These are phyloP conservation scores for Phytopythium sindhum DNA, from an alignment of 352 stramenopile species.

Conservation along the genomic window DNA sequence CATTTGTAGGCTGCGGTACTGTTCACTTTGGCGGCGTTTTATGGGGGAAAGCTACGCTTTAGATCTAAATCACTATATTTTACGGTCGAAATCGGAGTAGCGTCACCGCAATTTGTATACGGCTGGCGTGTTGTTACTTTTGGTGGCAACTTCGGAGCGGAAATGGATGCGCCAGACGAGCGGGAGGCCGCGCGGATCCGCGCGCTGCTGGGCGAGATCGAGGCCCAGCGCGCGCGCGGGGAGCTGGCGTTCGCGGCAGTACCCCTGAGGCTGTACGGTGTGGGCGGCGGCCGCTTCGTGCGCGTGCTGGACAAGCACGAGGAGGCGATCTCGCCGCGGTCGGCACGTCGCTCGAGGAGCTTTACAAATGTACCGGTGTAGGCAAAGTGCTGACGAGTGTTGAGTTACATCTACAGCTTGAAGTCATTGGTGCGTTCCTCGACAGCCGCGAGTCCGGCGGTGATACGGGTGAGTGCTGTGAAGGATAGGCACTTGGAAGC, in stretches of 20 bases:
- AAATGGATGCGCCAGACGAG: conserved; percentile 11
- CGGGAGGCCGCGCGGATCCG: conserved; percentile 30
- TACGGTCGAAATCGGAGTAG: not conserved
- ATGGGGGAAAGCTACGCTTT: not conserved
- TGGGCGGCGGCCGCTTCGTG: conserved; percentile 42
- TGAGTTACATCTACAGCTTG: not conserved
- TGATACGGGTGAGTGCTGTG: not conserved
- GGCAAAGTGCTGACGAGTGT: not conserved
- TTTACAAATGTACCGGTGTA: too few relatives aligned
- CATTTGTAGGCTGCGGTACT: not conserved
- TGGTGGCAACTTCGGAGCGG: not conserved
- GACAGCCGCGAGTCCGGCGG: not conserved
- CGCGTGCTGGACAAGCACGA: conserved; percentile 55
- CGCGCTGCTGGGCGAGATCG: conserved; percentile 26
- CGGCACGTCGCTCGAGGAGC: conserved; percentile 24
- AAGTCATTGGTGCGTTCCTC: not conserved
- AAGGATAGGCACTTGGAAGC: not conserved
- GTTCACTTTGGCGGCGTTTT: not conserved
- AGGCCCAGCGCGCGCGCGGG: conserved; percentile 24
- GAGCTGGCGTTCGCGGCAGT: conserved; percentile 13
- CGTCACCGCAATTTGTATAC: not conserved
- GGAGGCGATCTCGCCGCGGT: conserved; percentile 46
- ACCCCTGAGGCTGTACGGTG: conserved; percentile 40
- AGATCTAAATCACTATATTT: not conserved
- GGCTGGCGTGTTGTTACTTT: not conserved